Evolutionary conservation across 805 yeast species (phyloP), one percentile per base, ranked within the genome.

Genomic region (Hanseniaspora clermontiae): DNA sequence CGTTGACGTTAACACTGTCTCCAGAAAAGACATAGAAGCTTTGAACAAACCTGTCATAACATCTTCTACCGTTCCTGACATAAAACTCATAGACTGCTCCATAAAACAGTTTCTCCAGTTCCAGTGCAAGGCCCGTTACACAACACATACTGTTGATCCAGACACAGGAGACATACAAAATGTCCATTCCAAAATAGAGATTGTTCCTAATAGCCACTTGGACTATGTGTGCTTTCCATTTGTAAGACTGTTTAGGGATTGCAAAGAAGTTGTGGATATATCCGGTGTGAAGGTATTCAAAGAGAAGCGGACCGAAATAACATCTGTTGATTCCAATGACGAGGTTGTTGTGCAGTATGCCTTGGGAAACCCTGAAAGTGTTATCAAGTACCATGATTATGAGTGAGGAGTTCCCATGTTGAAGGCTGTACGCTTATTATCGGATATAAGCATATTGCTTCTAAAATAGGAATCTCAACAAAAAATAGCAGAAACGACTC

Each of bases 201-300:
- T 51, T 7, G 50, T 36, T 32, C 47, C 55, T 3, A 51, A 45
- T 10, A 45, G 47, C 7, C 36, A 46, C 9, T 39, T 53, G 3
- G 43, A 54, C 19, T 54, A 48, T 42, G 43, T 54, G 5, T 54
- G 57, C n/a, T 32, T 54, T n/a, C 57, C 57, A 2, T 54, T 54
- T 36, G n/a, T 42, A 9, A 39, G 57, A 29, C 24, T 54, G 15
- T 54, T 54, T 9, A 42, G 42, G 10, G 52, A 54, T 5, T 54
- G 57, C 32, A 48, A 32, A 32, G 57, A 48, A 24, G 43, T 42
- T 24, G 31, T 40, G 14, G 32, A 40, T 11, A 34, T 40, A 12
- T 38, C 43, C 2, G 51, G 51, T 11, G 20, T 40, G 2, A 15
- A 36, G 17, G 24, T 47, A 0, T 34, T 31, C 32, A 54, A 48